phyloP scores from a whole-genome alignment of 129 eudicot genomes.

The Silybum marianum region DNA sequence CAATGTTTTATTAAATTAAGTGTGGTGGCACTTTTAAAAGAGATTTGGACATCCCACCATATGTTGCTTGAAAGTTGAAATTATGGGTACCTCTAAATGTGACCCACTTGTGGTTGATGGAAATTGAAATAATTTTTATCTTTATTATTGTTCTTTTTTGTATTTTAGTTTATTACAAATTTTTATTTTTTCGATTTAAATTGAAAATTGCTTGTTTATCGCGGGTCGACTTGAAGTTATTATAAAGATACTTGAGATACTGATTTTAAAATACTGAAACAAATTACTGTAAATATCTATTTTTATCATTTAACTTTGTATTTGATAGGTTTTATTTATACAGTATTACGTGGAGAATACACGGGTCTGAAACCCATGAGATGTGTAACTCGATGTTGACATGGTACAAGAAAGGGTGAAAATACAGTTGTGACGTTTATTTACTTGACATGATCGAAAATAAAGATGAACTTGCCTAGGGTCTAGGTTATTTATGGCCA shows the following conservation, averaged over 20 bases:
- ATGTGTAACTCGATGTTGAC: neutral
- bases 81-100: neutral
- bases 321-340: neutral
- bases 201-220: no score
- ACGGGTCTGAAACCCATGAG: neutral
- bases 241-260: neutral
- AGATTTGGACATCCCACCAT: constrained; percentile 30
- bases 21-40: neutral
- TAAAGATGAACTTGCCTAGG: neutral
- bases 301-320: neutral
- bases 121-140: neutral
- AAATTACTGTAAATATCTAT: no score
- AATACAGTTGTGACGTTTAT: neutral
- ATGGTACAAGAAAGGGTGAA: neutral
- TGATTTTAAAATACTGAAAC: neutral
- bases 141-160: no score
- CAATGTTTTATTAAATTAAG: neutral
- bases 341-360: neutral
- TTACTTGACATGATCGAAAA: neutral
- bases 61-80: neutral
- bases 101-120: neutral
- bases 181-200: no score
- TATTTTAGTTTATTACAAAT: no score
- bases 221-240: neutral
- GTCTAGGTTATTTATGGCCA: neutral